These are phyloP conservation scores for Lipomyces japonicus DNA, from an alignment of 805 yeast genomes.

Conservation along the genomic window DNA sequence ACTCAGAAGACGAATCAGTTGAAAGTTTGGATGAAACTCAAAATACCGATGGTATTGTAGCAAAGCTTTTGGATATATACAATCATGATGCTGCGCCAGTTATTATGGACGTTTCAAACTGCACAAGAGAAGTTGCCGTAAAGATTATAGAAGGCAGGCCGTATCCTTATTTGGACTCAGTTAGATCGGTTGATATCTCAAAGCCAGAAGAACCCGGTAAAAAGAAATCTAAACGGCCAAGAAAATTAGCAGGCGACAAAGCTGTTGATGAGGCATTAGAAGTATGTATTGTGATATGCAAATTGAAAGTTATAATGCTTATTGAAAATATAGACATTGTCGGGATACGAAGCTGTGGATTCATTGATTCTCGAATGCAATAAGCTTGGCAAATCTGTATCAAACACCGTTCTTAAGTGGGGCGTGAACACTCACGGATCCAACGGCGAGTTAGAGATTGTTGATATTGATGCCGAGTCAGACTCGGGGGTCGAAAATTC, in stretches of 20 bases:
- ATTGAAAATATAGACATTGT: conserved; percentile 60
- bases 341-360: conserved; percentile 92
- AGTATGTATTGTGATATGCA: neutral
- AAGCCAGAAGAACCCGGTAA: conserved; percentile 32
- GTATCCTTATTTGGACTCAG: conserved; percentile 53
- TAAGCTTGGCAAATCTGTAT: conserved; percentile 65
- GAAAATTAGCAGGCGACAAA: conserved; percentile 46
- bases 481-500: conserved; percentile 5
- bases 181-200: conserved; percentile 55
- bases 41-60: conserved; percentile 42
- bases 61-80: conserved; percentile 66
- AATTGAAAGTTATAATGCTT: conserved; percentile 35
- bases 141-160: conserved; percentile 68
- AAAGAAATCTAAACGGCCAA: conserved; percentile 35
- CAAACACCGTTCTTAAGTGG: conserved; percentile 76
- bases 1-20: conserved; percentile 42
- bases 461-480: conserved; percentile 16
- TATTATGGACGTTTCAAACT: conserved; percentile 73
- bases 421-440: conserved; percentile 72
- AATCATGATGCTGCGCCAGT: conserved; percentile 74
- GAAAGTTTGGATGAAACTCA: too few relatives aligned
- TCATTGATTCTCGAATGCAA: conserved; percentile 83
- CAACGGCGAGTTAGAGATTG: conserved; percentile 60
- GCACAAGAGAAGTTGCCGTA: conserved; percentile 63
- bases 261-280: conserved; percentile 52